Base-by-base conservation (phyloP, 192 early-diverging fungal genomes). In the Coemansia sp. region DNA sequence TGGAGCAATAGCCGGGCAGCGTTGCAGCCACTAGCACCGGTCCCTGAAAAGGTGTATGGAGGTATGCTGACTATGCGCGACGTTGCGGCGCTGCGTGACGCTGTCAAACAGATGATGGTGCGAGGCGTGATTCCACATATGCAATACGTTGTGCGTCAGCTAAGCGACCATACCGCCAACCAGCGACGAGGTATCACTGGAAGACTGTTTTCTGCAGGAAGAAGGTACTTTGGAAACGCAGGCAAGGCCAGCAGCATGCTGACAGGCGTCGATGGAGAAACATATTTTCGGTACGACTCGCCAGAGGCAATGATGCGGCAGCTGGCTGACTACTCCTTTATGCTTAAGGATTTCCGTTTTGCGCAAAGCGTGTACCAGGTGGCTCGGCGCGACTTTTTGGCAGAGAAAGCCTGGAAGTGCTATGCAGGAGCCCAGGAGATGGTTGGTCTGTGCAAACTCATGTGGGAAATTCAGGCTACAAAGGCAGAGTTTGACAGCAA, bases 301-400 rank as follows among this genome's bases (percentile, higher is more conserved):
- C 91, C 92, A 1, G 97, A 99, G 71, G 89, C 95, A 10, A 87
- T 94, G 65, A 87, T 98, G 86, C 85, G 96, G 5, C 91, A 90
- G 69, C 82, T 98, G 28, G 97, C 92, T 11, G 96, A 98, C 81
- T 99, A 90, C 79, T 89, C 94, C 4, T 98, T 99, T 69, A 98
- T 98, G 96, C 79, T 99, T 3, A 83, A 91, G 28, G 97, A 99
- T 69, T 97, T 91, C 75, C 85, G 86, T 54, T 91, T 97, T 75
- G 96, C 97, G 4, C 87, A 87, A 61, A 83, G 86, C 0, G 89
- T 95, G 5, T 99, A 98, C 66, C 95, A 99, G 64, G 88, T 87
- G 0, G 92, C 93, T 5, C 89, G 91, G 48, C 86, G 89, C 64
- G 96, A 96, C 60, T 98, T 89, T 83, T 76, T 87, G 4, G 85